Conservation (phyloP, 441 rosid genomes). For the Biscutella laevigata region DNA sequence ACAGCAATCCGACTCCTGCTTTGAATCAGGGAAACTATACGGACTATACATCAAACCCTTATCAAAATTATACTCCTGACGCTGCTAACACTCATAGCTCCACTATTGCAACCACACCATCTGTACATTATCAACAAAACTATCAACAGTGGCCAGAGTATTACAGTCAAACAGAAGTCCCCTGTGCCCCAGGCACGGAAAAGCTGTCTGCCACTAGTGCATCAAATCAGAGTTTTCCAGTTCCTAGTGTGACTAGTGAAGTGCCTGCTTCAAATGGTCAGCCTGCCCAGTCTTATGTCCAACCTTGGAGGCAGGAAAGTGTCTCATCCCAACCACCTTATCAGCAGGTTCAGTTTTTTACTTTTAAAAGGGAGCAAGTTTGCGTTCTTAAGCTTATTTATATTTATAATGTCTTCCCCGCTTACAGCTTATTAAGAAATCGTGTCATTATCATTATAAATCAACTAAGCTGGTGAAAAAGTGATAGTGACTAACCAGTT, state of each 20-base stretch:
- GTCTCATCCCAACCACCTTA: slow-evolving; percentile 45
- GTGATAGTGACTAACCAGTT: background rate
- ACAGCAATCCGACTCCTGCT: slow-evolving; percentile 49
- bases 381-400: background rate
- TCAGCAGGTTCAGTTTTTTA: slow-evolving; percentile 54
- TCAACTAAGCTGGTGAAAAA: background rate
- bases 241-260: slow-evolving; percentile 48
- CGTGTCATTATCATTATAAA: background rate
- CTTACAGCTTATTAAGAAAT: background rate
- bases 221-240: slow-evolving; percentile 46
- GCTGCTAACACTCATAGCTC: slow-evolving; percentile 47
- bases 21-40: slow-evolving; percentile 68
- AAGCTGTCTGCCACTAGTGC: slow-evolving; percentile 49
- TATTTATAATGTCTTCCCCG: background rate
- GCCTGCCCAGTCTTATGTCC: too few relatives aligned
- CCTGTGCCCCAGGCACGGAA: slow-evolving; percentile 97
- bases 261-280: too few relatives aligned
- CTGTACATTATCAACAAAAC: slow-evolving; percentile 62
- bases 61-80: slow-evolving; percentile 52
- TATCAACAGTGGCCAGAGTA: slow-evolving; percentile 85
- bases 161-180: slow-evolving; percentile 86
- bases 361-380: background rate
- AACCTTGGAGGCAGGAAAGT: too few relatives aligned
- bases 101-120: slow-evolving; percentile 41
- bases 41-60: slow-evolving; percentile 55